Conservation (phyloP, 2,329 filamentous ascomycete species). For the Cladobotryum mycophilum region DNA sequence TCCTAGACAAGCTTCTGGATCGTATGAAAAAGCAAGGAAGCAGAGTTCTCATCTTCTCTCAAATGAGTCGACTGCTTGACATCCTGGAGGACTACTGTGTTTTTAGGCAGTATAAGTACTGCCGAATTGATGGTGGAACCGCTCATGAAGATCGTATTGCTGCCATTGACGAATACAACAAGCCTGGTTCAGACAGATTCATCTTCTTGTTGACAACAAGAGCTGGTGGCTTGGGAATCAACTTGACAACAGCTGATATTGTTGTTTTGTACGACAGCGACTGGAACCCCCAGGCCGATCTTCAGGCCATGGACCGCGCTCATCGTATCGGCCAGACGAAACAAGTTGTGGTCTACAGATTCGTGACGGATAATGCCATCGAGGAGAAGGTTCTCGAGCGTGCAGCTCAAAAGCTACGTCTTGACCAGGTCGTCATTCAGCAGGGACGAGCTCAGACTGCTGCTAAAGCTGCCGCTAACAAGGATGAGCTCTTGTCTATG, state of each 20-base stretch:
- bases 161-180: constrained; percentile 98
- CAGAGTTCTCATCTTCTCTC: constrained; percentile 96
- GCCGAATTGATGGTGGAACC: constrained; percentile 92
- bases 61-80: constrained; percentile 96
- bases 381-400: constrained; percentile 97
- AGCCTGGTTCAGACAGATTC: constrained; percentile 90
- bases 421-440: constrained; percentile 96
- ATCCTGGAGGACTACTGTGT: constrained; percentile 98
- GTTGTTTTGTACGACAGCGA: constrained; percentile 96
- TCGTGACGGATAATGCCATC: constrained; percentile 96
- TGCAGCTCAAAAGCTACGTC: constrained; percentile 89
- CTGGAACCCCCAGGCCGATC: constrained; percentile 97
- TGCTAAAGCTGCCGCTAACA: constrained; percentile 85
- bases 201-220: constrained; percentile 92
- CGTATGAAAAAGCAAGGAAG: constrained; percentile 82
- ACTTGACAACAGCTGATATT: constrained; percentile 89
- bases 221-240: constrained; percentile 94
- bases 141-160: constrained; percentile 96
- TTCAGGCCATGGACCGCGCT: constrained; percentile 97
- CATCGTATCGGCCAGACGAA: constrained; percentile 99
- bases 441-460: constrained; percentile 90
- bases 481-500: constrained; percentile 95
- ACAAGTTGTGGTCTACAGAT: constrained; percentile 92
- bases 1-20: constrained; percentile 84
- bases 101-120: constrained; percentile 91